Conservation (phyloP, 2,329 filamentous ascomycete species). For the Phaeosphaeria sp. region DNA sequence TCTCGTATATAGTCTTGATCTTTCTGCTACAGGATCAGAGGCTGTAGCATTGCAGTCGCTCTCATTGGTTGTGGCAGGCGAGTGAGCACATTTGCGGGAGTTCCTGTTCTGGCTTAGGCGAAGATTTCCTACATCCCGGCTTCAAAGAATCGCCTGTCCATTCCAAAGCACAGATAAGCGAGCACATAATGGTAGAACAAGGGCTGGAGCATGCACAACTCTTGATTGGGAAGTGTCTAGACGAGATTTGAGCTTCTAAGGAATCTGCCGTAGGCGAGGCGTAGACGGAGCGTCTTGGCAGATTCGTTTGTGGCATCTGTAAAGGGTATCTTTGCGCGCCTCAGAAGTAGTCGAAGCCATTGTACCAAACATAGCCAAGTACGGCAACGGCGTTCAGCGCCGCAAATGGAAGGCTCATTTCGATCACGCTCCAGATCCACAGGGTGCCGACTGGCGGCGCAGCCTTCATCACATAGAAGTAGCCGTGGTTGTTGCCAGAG, state of each 20-base stretch:
- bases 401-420: constrained; percentile 75
- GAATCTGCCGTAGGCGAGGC: neutral
- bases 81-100: neutral
- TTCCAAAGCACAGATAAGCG: neutral
- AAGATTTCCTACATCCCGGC: neutral
- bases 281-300: neutral
- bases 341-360: constrained; percentile 58
- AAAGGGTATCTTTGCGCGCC: neutral
- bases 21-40: neutral
- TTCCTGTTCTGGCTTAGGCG: neutral
- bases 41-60: neutral
- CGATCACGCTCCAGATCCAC: constrained; percentile 93
- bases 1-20: neutral
- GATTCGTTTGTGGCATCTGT: neutral
- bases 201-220: neutral
- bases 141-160: neutral
- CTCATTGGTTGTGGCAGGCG: neutral
- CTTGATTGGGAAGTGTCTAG: neutral
- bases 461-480: constrained; percentile 89
- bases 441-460: constrained; percentile 87
- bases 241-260: neutral
- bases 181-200: neutral
- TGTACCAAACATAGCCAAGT: constrained; percentile 61
- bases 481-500: constrained; percentile 79
- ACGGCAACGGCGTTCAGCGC: constrained; percentile 62